Evolutionary conservation across 305 asterid genomes (phyloP), one percentile per base, ranked within the genome.

Genomic region (Fraxinus latifolia): DNA sequence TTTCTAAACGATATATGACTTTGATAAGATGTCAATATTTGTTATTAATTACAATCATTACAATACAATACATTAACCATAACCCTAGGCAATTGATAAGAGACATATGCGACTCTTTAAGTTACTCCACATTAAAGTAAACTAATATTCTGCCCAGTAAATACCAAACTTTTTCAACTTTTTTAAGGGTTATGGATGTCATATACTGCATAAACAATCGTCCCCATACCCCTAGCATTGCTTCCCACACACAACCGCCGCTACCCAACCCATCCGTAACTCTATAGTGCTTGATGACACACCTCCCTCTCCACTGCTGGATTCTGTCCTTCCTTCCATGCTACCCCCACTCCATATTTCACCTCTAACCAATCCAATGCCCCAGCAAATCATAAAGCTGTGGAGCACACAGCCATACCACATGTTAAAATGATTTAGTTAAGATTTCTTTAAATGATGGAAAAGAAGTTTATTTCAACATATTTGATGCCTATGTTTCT

Each of bases 1-100:
- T 81, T 68, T 62, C 73, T 34, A 83, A 33, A 50, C 44, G 11
- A n/a, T 74, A 65, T 60, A 50, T 32, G 55, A 78, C 47, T 80
- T 32, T n/a, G 34, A 79, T 50, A 65, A 77, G 62, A 53, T 39
- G 25, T 60, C 68, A 60, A 82, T 34, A 29, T n/a, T 44, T 68
- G 50, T 53, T 77, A 55, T 23, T 53, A 25, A 5, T 29, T 14
- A 29, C 39, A 68, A 12, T 21, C 42, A 15, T 70, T n/a, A 70
- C 37, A 70, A 70, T 15, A 70, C 76, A 70, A 70, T 32, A 71
- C 27, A 7, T 32, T 71, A 71, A 71, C n/a, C 25, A n/a, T n/a
- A 33, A 71, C 47, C 9, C 74, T 67, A 71, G 37, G 14, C 25
- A 32, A 27, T 31, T 68, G 47, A 33, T 15, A 71, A 71, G 75